Percentiles rank a stretch among this genome's conserved stretches.
phyloP scores from a whole-genome alignment of 2,329 filamentous ascomycete species.

The Tolypocladium tropicale region DNA sequence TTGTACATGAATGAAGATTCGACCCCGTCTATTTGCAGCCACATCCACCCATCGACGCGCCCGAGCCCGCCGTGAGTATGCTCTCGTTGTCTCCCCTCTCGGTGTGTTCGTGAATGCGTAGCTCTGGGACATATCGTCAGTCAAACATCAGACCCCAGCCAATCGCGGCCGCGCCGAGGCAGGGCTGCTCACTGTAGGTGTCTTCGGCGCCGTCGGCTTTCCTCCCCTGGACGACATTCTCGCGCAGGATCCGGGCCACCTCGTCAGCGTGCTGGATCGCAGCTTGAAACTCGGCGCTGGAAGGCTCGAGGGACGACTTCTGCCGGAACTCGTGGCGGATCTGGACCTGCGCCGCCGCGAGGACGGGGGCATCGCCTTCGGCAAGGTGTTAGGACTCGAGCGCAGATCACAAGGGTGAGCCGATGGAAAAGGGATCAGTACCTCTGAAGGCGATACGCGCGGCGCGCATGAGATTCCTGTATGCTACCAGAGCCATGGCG shows the following conservation, averaged over 20 bases:
- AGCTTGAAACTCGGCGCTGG: conserved; percentile 47
- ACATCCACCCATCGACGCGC: conserved; percentile 19
- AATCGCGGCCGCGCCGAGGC: neutral
- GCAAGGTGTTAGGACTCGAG: neutral
- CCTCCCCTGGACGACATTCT: conserved; percentile 84
- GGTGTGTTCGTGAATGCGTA: conserved; percentile 83
- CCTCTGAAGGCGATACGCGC: conserved; percentile 76
- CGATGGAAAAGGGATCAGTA: conserved; percentile 24
- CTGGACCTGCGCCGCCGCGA: conserved; percentile 60
- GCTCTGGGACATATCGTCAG: conserved; percentile 38
- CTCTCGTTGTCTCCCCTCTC: conserved; percentile 91
- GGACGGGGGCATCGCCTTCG: conserved; percentile 58
- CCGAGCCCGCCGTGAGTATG: conserved; percentile 53
- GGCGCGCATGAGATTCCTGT: conserved; percentile 72
- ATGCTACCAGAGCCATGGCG: conserved; percentile 61
- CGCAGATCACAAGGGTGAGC: neutral
- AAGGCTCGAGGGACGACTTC: conserved; percentile 48
- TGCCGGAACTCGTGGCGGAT: conserved; percentile 66
- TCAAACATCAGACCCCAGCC: neutral
- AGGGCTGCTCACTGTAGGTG: conserved; percentile 45
- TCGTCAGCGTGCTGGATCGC: conserved; percentile 73
- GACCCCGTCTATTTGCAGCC: conserved; percentile 15
- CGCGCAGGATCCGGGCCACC: conserved; percentile 65
- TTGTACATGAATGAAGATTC: conserved; percentile 5
- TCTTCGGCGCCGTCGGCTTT: conserved; percentile 30